Evolutionary conservation across 2,329 filamentous ascomycete species (phyloP), one percentile per base, ranked within the genome.

Genomic region (Xylariales sp.): DNA sequence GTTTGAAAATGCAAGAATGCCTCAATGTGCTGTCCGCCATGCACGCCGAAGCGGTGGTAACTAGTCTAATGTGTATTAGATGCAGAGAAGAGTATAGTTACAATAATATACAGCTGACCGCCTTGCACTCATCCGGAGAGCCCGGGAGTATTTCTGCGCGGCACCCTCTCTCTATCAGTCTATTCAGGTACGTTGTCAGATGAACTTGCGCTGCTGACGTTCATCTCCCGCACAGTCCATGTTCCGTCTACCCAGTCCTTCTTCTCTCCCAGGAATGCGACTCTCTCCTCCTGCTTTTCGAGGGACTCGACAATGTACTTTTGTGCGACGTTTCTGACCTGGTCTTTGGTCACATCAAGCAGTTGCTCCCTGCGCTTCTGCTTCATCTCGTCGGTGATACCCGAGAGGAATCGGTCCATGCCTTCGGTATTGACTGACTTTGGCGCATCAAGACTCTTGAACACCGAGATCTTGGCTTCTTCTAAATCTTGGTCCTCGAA

Each of bases 391-490:
- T 93, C 79, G 2, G 85, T 88, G 24, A 98, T 75, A 11, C 89
- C 89, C 20, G 81, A 85, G 54, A 95, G 68, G 63, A 98, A 98
- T 38, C 82, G 74, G 29, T 78, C 75, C 80, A 95, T 86, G 24
- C 91, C 93, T 60, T 97, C 91, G 35, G 85, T 74, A 57, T 85
- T 93, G 16, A 97, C 88, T 27, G 86, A 84, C 50, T 83, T 76
- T 1, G 93, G 93, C 10, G 91, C 91, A 61, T 98, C 93, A 8
- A 96, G 78, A 24, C 78, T 73, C 62, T 98, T 90, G 72, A 98
- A 98, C 11, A 95, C 84, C 19, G 86, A 88, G 27, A 98, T 78
- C 66, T 98, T 98, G 45, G 93, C 93, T 61, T 98, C 93, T 55
- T 97, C 91, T 3, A 98, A 71, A 56, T 98, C 90, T 25, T 83